Percentiles rank a stretch among this genome's conserved stretches.
Conservation (phyloP, 1,139 yeast genomes). For the Yamadazyma mexicana region DNA sequence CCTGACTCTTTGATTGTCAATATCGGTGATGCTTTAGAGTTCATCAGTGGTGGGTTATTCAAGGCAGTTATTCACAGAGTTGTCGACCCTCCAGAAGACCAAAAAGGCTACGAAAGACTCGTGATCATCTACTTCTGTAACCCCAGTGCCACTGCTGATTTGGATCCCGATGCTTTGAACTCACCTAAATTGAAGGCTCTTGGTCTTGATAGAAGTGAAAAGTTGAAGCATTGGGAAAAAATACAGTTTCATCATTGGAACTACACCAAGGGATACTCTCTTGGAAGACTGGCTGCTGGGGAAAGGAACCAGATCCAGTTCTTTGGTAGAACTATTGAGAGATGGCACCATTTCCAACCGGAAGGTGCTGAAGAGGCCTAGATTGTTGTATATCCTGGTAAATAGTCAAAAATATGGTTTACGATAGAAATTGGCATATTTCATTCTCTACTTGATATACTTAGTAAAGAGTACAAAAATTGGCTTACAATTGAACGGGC, state of each 20-base stretch:
- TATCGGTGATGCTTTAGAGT: constrained; percentile 50
- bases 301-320: constrained; percentile 28
- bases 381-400: too few species aligned
- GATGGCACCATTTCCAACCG: constrained; percentile 34
- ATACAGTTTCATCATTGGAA: constrained; percentile 38
- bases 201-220: constrained; percentile 22
- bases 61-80: constrained; percentile 50
- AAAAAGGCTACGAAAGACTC: constrained; percentile 34
- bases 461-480: too few species aligned
- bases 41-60: constrained; percentile 50
- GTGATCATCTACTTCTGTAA: constrained; percentile 47
- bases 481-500: too few species aligned
- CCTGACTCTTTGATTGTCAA: constrained; percentile 49
- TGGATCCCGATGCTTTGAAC: constrained; percentile 37
- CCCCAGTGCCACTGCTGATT: constrained; percentile 28
- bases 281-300: constrained; percentile 36
- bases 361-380: background rate
- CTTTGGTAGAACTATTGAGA: constrained; percentile 37
- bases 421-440: background rate
- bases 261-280: constrained; percentile 34
- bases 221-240: constrained; percentile 31
- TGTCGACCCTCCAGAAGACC: constrained; percentile 46
- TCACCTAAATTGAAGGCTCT: constrained; percentile 31
- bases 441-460: too few species aligned
- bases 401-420: too few species aligned